Evolutionary conservation across 345 rosid species (phyloP).

Genomic region (Nasturtium officinale): DNA sequence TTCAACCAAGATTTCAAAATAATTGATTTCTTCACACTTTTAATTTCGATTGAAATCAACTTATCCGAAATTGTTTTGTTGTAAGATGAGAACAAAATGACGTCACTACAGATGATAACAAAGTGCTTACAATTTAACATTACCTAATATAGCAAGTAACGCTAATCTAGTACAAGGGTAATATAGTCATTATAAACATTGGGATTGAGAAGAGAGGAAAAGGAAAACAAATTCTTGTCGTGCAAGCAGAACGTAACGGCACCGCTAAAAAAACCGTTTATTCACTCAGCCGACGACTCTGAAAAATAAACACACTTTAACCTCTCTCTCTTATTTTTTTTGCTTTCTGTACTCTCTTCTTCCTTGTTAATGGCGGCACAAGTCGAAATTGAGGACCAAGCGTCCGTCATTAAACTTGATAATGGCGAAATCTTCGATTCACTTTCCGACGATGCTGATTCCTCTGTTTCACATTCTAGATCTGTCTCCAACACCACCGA

Average conservation of each 20-base stretch:
- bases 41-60: neutral
- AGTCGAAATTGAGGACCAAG: slow-evolving; percentile 40
- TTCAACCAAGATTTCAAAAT: neutral
- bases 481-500: neutral
- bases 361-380: slow-evolving; percentile 36
- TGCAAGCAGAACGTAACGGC: slow-evolving; percentile 40
- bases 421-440: slow-evolving; percentile 37
- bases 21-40: no score
- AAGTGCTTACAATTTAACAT: neutral
- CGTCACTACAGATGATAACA: neutral
- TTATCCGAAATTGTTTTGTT: neutral
- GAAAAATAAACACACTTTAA: neutral
- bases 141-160: slow-evolving; percentile 3
- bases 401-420: slow-evolving; percentile 33
- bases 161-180: slow-evolving; percentile 7
- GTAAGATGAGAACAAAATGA: neutral
- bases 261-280: slow-evolving; percentile 36
- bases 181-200: neutral
- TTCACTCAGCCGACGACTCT: neutral
- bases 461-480: neutral
- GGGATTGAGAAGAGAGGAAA: neutral
- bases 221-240: slow-evolving; percentile 2
- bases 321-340: neutral
- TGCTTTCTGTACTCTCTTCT: neutral
- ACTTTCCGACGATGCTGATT: slow-evolving; percentile 28